Evolutionary conservation across 768 basidiomycete genomes (phyloP).

Genomic region (Boletus tomentosulus): DNA sequence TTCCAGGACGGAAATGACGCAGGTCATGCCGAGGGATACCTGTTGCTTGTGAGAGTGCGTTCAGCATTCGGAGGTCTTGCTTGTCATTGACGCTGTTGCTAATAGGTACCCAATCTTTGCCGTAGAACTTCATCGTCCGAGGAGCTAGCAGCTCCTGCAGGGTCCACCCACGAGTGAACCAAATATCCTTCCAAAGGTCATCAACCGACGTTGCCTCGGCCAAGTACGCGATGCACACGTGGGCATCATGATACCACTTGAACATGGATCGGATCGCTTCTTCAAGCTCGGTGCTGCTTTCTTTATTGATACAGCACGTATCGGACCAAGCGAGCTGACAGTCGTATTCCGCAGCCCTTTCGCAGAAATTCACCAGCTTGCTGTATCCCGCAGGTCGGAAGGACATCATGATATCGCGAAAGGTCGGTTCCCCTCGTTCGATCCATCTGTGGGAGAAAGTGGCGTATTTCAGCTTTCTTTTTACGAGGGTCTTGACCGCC

Average conservation of each 20-base stretch:
- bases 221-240: constrained; percentile 31
- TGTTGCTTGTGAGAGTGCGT: constrained; percentile 23
- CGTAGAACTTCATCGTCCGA: constrained; percentile 30
- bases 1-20: constrained; percentile 22
- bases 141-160: constrained; percentile 29
- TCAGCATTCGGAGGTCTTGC: constrained; percentile 19
- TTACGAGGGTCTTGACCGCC: constrained; percentile 20
- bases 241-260: constrained; percentile 29
- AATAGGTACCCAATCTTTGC: constrained; percentile 23
- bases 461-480: constrained; percentile 25
- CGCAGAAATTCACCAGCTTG: constrained; percentile 25
- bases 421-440: constrained; percentile 27
- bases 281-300: constrained; percentile 33
- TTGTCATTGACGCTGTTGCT: constrained; percentile 27
- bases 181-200: constrained; percentile 24
- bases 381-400: constrained; percentile 24
- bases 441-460: constrained; percentile 30
- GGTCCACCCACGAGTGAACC: constrained; percentile 33
- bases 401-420: constrained; percentile 29
- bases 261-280: constrained; percentile 34
- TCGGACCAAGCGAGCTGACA: constrained; percentile 33
- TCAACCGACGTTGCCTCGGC: constrained; percentile 28
- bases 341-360: constrained; percentile 24
- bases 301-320: constrained; percentile 34
- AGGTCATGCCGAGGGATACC: constrained; percentile 25